phyloP scores from a whole-genome alignment of 768 basidiomycete species.

The Lentinula sp. region DNA sequence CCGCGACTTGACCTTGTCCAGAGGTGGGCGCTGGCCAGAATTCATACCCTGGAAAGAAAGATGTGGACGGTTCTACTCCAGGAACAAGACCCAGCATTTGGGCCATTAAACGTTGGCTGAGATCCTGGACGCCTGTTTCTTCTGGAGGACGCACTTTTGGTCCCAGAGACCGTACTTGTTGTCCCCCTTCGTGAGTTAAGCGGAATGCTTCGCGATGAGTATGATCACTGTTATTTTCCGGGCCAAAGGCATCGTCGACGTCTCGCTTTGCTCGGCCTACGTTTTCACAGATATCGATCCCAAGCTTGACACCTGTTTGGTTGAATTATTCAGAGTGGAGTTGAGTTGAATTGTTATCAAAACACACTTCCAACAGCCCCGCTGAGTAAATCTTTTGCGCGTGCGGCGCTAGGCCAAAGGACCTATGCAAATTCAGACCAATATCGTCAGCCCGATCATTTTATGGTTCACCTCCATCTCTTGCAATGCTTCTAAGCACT shows the following conservation, averaged over 20 bases:
- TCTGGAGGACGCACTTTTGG: slow-evolving; percentile 10
- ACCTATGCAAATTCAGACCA: slow-evolving; percentile 28
- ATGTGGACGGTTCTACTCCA: slow-evolving; percentile 55
- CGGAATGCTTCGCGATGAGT: slow-evolving; percentile 35
- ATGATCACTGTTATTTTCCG: slow-evolving; percentile 42
- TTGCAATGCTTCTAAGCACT: slow-evolving; percentile 56
- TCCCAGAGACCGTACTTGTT: slow-evolving; percentile 12
- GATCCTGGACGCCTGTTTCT: slow-evolving; percentile 51
- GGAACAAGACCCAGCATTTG: slow-evolving; percentile 66
- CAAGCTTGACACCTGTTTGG: slow-evolving; percentile 53
- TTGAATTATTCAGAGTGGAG: background rate
- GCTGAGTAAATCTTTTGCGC: slow-evolving; percentile 54
- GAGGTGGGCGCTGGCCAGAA: slow-evolving; percentile 32
- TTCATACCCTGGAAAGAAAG: slow-evolving; percentile 30
- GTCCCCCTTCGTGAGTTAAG: background rate
- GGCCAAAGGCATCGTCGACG: slow-evolving; percentile 60
- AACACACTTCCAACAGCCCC: background rate
- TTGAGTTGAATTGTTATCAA: background rate
- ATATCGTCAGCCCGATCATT: background rate
- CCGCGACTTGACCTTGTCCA: slow-evolving; percentile 2
- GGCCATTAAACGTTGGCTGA: slow-evolving; percentile 63
- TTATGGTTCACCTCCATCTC: slow-evolving; percentile 54
- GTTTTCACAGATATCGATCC: slow-evolving; percentile 33
- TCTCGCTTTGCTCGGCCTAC: slow-evolving; percentile 48
- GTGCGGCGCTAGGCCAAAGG: slow-evolving; percentile 67